A percentile compares a stretch with the other conserved stretches of the same genome.
These are phyloP conservation scores for Lactifluus subvellereus DNA, from an alignment of 768 basidiomycete species.

Conservation along the genomic window DNA sequence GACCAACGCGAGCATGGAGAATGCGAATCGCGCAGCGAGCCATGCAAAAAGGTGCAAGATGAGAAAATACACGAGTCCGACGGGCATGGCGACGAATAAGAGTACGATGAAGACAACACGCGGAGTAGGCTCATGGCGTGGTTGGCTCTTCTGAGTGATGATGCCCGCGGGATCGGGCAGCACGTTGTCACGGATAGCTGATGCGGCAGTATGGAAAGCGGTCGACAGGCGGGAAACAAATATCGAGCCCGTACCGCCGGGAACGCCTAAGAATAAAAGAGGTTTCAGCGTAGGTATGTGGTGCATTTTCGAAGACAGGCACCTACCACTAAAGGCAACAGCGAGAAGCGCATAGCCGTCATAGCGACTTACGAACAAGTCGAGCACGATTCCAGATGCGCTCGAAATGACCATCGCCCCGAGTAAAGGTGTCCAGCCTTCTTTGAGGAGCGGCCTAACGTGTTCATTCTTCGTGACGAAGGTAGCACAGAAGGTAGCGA, in stretches of 20 bases:
- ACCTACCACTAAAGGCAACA: constrained; percentile 78
- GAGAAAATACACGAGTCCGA: constrained; percentile 68
- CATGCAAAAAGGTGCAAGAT: constrained; percentile 67
- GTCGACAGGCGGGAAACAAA: constrained; percentile 90
- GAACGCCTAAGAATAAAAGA: constrained; percentile 49
- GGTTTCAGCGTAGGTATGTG: background rate
- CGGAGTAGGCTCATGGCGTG: constrained; percentile 31
- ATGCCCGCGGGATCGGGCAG: constrained; percentile 11
- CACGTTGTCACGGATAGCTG: constrained; percentile 23
- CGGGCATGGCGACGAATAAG: constrained; percentile 68
- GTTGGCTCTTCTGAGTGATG: constrained; percentile 14
- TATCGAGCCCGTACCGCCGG: constrained; percentile 87
- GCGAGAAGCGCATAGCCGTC: constrained; percentile 84
- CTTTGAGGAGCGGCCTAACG: constrained; percentile 64
- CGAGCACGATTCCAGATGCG: constrained; percentile 87
- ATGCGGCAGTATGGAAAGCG: constrained; percentile 62
- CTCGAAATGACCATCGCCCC: constrained; percentile 86
- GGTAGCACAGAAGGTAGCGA: constrained; percentile 44
- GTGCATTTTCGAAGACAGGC: background rate
- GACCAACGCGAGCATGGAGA: constrained; percentile 57
- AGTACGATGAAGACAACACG: constrained; percentile 63
- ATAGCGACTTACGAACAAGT: constrained; percentile 81
- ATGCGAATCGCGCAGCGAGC: constrained; percentile 64
- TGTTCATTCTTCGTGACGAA: constrained; percentile 60
- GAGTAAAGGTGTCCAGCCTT: constrained; percentile 89